Evolutionary conservation across 2,329 filamentous ascomycete genomes (phyloP), one percentile per base, ranked within the genome.

Genomic region (Sarocladium oryzae): DNA sequence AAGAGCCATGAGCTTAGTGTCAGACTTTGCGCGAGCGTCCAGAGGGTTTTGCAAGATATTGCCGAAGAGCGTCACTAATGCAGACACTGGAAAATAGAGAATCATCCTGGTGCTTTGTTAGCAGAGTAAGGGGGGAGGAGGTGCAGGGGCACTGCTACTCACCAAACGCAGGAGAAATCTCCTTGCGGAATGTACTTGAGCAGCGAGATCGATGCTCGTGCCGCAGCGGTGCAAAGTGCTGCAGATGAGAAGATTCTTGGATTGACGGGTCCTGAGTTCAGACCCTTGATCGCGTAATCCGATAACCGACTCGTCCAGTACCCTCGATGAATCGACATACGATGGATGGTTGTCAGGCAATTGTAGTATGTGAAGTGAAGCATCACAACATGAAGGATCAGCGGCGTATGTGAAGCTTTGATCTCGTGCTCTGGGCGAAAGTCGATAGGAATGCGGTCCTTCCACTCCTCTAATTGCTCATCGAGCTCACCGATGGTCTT

Each of bases 401-500:
- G 76, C 1, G 92, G 91, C 1, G 90, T 95, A 66, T 96, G 89
- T 0, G 86, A 87, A 1, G 89, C 89, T 66, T 90, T 91, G 67
- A 99, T 97, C 67, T 96, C 91, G 64, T 96, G 85, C 67, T 97
- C 93, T 0, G 93, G 93, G n/a, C 93, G 82, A 71, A 96, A 97
- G 62, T 97, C 93, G 52, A 96, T 79, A 2, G 93, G 92, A 51
- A 99, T 97, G 49, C 79, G 83, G 63, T 97, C 91, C 72, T 97
- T 97, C 93, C 93, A 99, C 51, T 89, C 85, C 65, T 99, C 93
- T 3, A 99, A 59, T 60, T 90, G 83, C 61, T 82, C 85, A 64
- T 99, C 93, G 9, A 99, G 79, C 63, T 97, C 91, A 43, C 93
- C 91, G 58, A 99, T 99, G 1, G 90, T 95, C 64, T 96, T 95